Evolutionary conservation across 352 stramenopile species (phyloP).

Genomic region (Phytophthora brassicae): DNA sequence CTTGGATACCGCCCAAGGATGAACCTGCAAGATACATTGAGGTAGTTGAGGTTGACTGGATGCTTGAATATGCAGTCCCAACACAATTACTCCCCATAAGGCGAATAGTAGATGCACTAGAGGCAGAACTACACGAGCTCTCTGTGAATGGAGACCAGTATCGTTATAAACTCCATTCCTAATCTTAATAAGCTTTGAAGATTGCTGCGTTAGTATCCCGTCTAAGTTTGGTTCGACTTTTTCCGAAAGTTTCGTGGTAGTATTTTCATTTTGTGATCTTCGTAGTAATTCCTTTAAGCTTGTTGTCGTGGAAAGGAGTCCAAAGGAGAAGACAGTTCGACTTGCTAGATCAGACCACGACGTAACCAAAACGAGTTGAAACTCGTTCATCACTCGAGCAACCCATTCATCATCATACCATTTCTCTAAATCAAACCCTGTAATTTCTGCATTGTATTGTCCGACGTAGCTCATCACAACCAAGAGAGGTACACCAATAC

Average conservation of each 20-base stretch:
- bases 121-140: too few species aligned
- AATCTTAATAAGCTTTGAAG: too few species aligned
- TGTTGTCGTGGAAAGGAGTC: constrained; percentile 18
- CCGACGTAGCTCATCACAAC: constrained; percentile 9
- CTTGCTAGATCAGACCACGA: constrained; percentile 30
- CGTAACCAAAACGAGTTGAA: constrained; percentile 14
- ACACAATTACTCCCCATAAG: constrained; percentile 20
- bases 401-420: constrained; percentile 25
- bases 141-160: too few species aligned
- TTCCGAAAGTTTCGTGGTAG: too few species aligned
- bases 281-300: constrained; percentile 30
- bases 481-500: constrained; percentile 17
- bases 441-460: constrained; percentile 8
- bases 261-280: not conserved
- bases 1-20: constrained; percentile 21
- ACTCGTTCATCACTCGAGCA: constrained; percentile 22
- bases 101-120: constrained; percentile 18
- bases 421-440: constrained; percentile 8
- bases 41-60: constrained; percentile 13
- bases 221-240: constrained; percentile 14
- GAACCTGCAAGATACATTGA: constrained; percentile 28
- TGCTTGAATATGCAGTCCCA: constrained; percentile 26
- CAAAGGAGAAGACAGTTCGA: constrained; percentile 25
- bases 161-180: too few species aligned
- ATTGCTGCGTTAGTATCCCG: not conserved